These are phyloP conservation scores for Xylaria acuta DNA, from an alignment of 495 filamentous ascomycete genomes.

Conservation along the genomic window DNA sequence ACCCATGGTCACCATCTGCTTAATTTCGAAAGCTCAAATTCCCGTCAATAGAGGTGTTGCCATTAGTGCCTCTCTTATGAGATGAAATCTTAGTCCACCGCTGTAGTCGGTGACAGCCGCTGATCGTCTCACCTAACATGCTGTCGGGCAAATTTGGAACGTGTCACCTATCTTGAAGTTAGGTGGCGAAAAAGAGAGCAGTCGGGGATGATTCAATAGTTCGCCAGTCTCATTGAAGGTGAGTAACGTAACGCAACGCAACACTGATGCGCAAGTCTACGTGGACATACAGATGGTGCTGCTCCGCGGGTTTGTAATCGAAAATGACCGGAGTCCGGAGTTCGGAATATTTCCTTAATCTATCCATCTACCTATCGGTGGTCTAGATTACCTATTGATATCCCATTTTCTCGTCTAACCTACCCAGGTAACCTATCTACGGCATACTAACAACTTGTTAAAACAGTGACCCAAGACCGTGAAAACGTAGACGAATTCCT, in stretches of 20 bases:
- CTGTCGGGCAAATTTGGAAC: not conserved
- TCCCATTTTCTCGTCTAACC: too few species aligned
- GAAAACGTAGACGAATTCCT: too few species aligned
- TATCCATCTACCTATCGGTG: too few species aligned
- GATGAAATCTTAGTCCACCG: not conserved
- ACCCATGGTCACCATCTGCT: not conserved
- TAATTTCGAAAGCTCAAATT: not conserved
- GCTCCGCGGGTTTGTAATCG: not conserved
- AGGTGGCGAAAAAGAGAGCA: not conserved
- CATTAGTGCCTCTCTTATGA: not conserved
- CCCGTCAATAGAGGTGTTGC: not conserved
- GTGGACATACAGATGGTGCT: not conserved
- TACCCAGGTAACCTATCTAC: too few species aligned
- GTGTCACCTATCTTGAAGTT: not conserved
- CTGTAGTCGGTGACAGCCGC: not conserved
- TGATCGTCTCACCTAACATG: not conserved
- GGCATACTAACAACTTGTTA: too few species aligned
- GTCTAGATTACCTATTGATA: too few species aligned
- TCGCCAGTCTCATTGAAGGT: not conserved
- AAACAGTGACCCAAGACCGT: too few species aligned
- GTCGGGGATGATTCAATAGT: not conserved
- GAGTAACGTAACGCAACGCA: not conserved
- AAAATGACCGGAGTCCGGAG: slow-evolving; percentile 1
- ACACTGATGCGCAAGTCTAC: not conserved
- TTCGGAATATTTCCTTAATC: slow-evolving; percentile 8